Base-by-base conservation (phyloP, 2,329 filamentous ascomycete genomes). In the Lasiodiplodia hormozganensis region DNA sequence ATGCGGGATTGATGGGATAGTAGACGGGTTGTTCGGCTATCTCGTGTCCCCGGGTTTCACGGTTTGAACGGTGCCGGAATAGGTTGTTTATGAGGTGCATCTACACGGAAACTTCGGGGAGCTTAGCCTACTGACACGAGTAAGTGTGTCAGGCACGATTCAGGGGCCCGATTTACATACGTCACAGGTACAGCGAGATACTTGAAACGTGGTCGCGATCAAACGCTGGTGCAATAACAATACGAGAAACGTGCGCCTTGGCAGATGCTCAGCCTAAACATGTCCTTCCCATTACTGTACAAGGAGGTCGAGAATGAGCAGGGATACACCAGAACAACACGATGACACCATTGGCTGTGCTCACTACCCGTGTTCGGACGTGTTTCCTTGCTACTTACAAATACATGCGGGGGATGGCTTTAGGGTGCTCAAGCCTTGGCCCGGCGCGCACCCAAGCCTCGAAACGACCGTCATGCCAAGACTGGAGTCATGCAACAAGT, bases 221-320 rank as follows among this genome's bases (percentile, higher is more conserved):
- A 62, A 36, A 21, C 58, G 25, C 25, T 25, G 58, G 40, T n/a
- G 58, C 36, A 18, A 62, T 62, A 40, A 23, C 40, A 43, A 62
- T 51, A 62, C 58, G 58, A 51, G 58, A 49, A 21, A 23, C 31
- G 23, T 8, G 25, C 23, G 40, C 38, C 58, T 62, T 18, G 58
- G 58, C 58, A 51, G 58, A 18, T 12, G 31, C 36, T 60, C 36
- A 28, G 40, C 31, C 38, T 21, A 31, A 38, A 28, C 57, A 21
- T 38, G 12, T 10, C 11, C 23, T 36, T n/a, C 25, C 18, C 53
- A 2, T 16, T 16, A 3, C 18, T 47, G 18, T 2, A 2, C 23
- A 34, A 31, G 16, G 5, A 34, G 14, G 31, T n/a, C 54, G 14
- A 23, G 11, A 21, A 47, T 18, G 18, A 34, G 34, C 23, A 56